Conservation (phyloP, 1,284 basidiomycete species). For the Salmacisia buchloeana region DNA sequence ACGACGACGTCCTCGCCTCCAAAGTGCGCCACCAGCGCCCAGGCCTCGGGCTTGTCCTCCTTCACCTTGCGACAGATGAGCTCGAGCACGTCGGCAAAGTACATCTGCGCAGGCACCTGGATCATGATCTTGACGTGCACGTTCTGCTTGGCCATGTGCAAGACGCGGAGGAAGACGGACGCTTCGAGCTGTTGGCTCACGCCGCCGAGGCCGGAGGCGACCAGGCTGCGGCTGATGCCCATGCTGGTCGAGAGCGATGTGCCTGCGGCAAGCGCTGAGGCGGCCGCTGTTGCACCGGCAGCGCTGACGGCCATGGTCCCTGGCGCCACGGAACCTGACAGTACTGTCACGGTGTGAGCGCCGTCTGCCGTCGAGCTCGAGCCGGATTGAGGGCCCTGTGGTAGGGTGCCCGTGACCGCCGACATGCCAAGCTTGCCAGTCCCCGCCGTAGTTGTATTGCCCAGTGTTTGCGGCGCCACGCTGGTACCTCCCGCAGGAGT, state of each 20-base stretch:
- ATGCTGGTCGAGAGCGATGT: background rate
- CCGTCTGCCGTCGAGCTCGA: too few relatives aligned
- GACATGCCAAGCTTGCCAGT: too few relatives aligned
- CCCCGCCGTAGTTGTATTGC: too few relatives aligned
- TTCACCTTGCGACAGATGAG: slow-evolving; percentile 43
- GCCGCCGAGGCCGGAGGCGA: background rate
- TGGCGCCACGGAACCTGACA: background rate
- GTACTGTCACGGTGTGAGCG: background rate
- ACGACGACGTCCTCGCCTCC: slow-evolving; percentile 62
- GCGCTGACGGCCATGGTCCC: background rate
- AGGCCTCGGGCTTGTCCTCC: slow-evolving; percentile 35
- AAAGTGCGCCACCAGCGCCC: slow-evolving; percentile 27
- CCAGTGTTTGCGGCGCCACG: too few relatives aligned
- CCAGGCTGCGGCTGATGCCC: background rate
- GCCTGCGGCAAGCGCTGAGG: background rate
- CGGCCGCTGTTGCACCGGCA: background rate
- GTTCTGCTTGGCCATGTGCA: slow-evolving; percentile 38
- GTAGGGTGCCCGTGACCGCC: too few relatives aligned
- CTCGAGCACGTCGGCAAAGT: slow-evolving; percentile 91
- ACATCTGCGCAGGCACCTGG: slow-evolving; percentile 69
- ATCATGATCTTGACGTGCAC: slow-evolving; percentile 49
- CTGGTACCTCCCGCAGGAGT: background rate
- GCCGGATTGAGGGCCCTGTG: too few relatives aligned
- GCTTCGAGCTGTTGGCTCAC: slow-evolving; percentile 6
- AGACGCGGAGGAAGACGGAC: slow-evolving; percentile 37